A percentile compares a stretch with the other conserved stretches of the same genome.
Conservation (phyloP, 495 filamentous ascomycete genomes). For the Entonaema liquescens region DNA sequence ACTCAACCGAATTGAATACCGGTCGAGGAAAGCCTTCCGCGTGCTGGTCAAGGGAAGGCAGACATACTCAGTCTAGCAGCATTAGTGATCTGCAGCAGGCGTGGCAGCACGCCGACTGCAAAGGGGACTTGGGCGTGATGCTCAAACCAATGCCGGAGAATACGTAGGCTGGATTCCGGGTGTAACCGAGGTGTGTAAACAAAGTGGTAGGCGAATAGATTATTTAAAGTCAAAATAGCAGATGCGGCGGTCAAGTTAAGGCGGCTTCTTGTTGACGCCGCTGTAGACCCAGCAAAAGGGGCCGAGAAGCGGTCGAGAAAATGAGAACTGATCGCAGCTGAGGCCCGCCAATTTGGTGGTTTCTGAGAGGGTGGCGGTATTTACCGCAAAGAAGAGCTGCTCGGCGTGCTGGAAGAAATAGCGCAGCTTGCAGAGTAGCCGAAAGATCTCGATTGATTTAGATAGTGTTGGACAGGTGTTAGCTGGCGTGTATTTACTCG, state of each 20-base stretch:
- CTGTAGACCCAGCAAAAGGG: conserved; percentile 89
- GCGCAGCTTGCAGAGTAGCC: conserved; percentile 32
- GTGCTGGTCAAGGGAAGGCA: conserved; percentile 45
- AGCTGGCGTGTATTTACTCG: background rate
- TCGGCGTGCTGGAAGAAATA: conserved; percentile 38
- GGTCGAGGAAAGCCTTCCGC: conserved; percentile 42
- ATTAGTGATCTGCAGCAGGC: conserved; percentile 45
- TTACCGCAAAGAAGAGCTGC: conserved; percentile 37
- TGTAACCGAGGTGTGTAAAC: background rate
- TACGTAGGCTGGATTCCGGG: background rate
- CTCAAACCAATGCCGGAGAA: conserved; percentile 17
- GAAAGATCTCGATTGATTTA: conserved; percentile 14
- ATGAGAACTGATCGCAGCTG: conserved; percentile 77
- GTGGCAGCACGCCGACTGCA: conserved; percentile 51
- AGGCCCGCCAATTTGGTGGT: conserved; percentile 97
- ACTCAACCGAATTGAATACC: background rate
- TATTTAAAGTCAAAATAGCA: conserved; percentile 45
- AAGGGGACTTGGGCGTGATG: conserved; percentile 8
- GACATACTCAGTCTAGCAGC: conserved; percentile 49
- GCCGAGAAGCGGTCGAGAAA: conserved; percentile 91
- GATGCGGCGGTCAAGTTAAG: conserved; percentile 74
- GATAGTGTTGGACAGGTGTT: conserved; percentile 7
- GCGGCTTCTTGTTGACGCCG: conserved; percentile 96
- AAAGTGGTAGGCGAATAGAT: background rate
- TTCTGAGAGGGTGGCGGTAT: conserved; percentile 40